These are phyloP conservation scores for Quercus aquifolioides DNA, from an alignment of 306 rosid genomes.

Conservation along the genomic window DNA sequence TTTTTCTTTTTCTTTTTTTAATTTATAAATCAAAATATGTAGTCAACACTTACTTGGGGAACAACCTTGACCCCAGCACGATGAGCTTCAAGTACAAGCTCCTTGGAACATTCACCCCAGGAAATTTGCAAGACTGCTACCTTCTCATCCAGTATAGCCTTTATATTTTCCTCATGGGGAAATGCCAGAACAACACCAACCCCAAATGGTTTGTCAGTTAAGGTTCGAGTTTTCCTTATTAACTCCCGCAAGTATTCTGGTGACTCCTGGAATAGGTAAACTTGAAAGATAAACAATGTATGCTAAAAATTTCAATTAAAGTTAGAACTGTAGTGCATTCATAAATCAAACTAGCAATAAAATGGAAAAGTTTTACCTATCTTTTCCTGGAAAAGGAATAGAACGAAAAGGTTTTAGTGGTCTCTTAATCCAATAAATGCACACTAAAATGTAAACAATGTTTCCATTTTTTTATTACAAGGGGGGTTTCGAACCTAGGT, in stretches of 20 bases:
- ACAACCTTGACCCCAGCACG: slow-evolving; percentile 70
- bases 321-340: neutral
- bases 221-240: slow-evolving; percentile 54
- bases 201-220: slow-evolving; percentile 85
- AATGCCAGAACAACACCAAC: slow-evolving; percentile 74
- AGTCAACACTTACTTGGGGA: slow-evolving; percentile 63
- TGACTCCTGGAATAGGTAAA: slow-evolving; percentile 46
- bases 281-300: neutral
- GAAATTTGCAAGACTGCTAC: slow-evolving; percentile 73
- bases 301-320: neutral
- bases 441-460: too few relatives aligned
- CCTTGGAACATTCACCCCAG: slow-evolving; percentile 76
- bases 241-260: slow-evolving; percentile 67
- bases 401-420: too few relatives aligned
- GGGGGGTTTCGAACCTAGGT: too few relatives aligned
- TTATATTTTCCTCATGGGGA: slow-evolving; percentile 69
- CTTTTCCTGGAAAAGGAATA: too few relatives aligned
- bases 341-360: neutral
- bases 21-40: neutral
- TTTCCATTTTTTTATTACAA: too few relatives aligned
- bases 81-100: slow-evolving; percentile 63
- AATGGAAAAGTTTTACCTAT: neutral
- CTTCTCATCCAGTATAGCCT: slow-evolving; percentile 66
- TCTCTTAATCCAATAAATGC: too few relatives aligned
- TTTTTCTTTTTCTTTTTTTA: neutral